Evolutionary conservation across 352 stramenopile genomes (phyloP), one percentile per base, ranked within the genome.

Genomic region (Pythium grandisporangium): DNA sequence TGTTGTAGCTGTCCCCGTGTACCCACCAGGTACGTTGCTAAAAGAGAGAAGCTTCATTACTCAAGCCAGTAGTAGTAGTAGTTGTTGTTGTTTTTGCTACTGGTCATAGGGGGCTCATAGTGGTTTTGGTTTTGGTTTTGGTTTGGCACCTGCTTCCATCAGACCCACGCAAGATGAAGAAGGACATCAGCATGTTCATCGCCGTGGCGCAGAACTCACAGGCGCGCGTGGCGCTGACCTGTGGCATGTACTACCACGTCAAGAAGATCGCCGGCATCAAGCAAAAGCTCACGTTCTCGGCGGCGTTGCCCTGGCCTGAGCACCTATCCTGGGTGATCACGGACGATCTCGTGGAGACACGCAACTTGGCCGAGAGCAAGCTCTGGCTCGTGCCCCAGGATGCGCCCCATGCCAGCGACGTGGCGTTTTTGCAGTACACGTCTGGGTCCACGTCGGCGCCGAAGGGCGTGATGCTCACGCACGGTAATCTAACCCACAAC

Each of bases 361-460:
- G 75, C 25, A 61, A 58, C 2, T 40, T 83, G 5, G 35, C 35
- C 24, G 56, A 77, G n/a, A 36, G 43, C 34, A 65, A 63, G 23
- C 52, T 67, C 17, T 79, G 65, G 68, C 58, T 84, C 16, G 45
- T 52, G 5, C 34, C 51, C 0, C 45, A 27, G 37, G 59, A 68
- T 24, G 50, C 61, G 5, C 73, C 74, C 10, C 58, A 53, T 30
- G 58, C 67, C 52, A 53, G 63, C 8, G 69, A 67, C 36, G 61
- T 97, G 4, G 96, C 96, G 17, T 99, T 99, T 66, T 64, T 99
- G n/a, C 97, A 99, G 72, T 99, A 98, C 75, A 99, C 96, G 7
- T 98, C 90, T 6, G 97, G 97, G n/a, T 98, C 89, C 2, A 99
- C 97, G 0, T 97, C 84, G 16, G 70, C 84, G 12, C 96, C 97